These are phyloP conservation scores for Falciphora oryzae DNA, from an alignment of 2,329 filamentous ascomycete species.

Conservation along the genomic window DNA sequence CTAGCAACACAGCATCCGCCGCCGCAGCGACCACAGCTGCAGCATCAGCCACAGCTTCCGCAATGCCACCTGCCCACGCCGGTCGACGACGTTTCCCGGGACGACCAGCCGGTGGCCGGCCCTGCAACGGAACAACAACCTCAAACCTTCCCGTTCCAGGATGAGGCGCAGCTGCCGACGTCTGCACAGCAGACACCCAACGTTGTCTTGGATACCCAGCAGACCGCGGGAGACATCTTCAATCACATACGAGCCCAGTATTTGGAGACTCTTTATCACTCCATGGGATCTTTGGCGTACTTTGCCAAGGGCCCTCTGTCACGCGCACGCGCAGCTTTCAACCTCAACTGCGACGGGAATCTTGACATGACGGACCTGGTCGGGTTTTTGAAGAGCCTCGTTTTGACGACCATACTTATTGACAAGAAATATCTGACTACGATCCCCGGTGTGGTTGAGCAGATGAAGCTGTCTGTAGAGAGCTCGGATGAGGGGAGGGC, in stretches of 20 bases:
- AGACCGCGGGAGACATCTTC: constrained; percentile 46
- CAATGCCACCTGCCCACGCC: constrained; percentile 9
- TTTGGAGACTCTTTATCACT: constrained; percentile 55
- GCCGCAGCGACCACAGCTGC: constrained; percentile 16
- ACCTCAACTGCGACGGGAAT: constrained; percentile 53
- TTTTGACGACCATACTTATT: constrained; percentile 61
- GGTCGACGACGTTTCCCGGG: constrained; percentile 2
- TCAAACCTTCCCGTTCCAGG: not conserved
- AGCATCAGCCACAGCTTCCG: constrained; percentile 13
- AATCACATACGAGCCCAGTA: constrained; percentile 54
- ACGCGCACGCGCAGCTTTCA: constrained; percentile 65
- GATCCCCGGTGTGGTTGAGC: constrained; percentile 54
- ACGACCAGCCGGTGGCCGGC: not conserved
- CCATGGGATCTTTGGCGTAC: constrained; percentile 59
- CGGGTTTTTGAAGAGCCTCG: constrained; percentile 60
- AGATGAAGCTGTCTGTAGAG: constrained; percentile 51
- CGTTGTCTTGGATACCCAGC: not conserved
- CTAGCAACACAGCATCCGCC: constrained; percentile 19
- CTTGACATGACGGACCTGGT: constrained; percentile 59
- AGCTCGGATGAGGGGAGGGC: constrained; percentile 44
- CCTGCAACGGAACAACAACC: not conserved
- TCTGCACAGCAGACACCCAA: constrained; percentile 26
- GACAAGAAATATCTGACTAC: constrained; percentile 78
- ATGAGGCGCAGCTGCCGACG: constrained; percentile 9
- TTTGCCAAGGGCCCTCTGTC: constrained; percentile 79